These are phyloP conservation scores for Psilocybe mexicana DNA, from an alignment of 1,284 basidiomycete species.

Conservation along the genomic window DNA sequence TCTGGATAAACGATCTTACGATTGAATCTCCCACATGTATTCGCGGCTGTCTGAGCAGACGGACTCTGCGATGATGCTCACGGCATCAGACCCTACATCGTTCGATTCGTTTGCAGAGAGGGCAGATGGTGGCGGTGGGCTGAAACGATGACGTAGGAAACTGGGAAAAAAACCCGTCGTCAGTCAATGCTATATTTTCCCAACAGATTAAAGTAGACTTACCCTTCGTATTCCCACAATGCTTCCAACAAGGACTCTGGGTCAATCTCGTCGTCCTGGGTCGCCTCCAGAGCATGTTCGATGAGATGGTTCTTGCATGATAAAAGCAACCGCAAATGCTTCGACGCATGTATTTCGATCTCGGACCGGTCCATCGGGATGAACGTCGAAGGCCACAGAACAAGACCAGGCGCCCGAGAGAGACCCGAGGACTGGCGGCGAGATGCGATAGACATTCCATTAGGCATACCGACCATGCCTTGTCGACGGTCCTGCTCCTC, in stretches of 20 bases:
- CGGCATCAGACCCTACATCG: constrained; percentile 19
- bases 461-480: not conserved
- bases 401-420: constrained; percentile 32
- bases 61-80: constrained; percentile 30
- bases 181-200: not conserved
- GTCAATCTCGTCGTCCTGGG: constrained; percentile 35
- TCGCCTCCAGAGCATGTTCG: constrained; percentile 35
- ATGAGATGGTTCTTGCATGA: constrained; percentile 34
- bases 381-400: constrained; percentile 38
- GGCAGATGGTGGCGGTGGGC: constrained; percentile 17
- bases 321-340: constrained; percentile 34
- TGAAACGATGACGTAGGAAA: constrained; percentile 38
- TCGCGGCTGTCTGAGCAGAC: constrained; percentile 33
- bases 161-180: constrained; percentile 21
- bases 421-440: constrained; percentile 20
- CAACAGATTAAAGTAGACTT: constrained; percentile 1
- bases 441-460: constrained; percentile 5
- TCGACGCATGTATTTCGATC: constrained; percentile 35
- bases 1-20: constrained; percentile 23
- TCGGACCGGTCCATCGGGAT: constrained; percentile 35
- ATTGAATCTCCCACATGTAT: constrained; percentile 39
- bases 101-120: constrained; percentile 4
- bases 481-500: not conserved
- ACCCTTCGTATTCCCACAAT: constrained; percentile 41
- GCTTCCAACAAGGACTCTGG: constrained; percentile 36